A percentile compares a stretch with the other conserved stretches of the same genome.
These are phyloP conservation scores for Zopfochytrium polystomum DNA, from an alignment of 371 early-diverging fungal genomes.

Conservation along the genomic window DNA sequence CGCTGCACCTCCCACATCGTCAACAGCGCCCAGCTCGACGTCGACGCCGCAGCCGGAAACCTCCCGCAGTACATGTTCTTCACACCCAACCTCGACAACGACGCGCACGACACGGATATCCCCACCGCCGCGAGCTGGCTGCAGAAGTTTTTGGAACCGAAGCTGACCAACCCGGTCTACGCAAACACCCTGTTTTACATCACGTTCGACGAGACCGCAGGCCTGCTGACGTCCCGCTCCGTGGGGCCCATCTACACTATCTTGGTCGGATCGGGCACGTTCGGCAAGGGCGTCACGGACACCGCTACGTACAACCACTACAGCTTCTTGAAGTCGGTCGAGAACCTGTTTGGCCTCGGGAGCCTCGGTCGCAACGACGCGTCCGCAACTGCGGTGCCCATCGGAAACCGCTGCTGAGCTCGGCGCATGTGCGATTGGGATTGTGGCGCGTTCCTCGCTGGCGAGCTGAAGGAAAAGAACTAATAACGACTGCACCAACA, in stretches of 20 bases:
- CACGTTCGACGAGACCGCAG: conserved; percentile 53
- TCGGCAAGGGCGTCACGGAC: conserved; percentile 39
- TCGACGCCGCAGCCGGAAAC: conserved; percentile 43
- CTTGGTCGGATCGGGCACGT: conserved; percentile 26
- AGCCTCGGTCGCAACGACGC: conserved; percentile 26
- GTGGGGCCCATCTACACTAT: conserved; percentile 2
- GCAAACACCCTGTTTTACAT: conserved; percentile 55
- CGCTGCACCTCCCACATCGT: conserved; percentile 58
- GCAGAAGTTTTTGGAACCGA: conserved; percentile 51
- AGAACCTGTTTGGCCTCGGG: conserved; percentile 63
- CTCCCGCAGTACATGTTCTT: too few species aligned
- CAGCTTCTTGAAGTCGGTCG: too few species aligned
- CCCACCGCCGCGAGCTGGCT: conserved; percentile 56
- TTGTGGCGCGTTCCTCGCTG: too few species aligned
- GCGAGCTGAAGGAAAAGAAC: too few species aligned
- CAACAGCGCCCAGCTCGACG: conserved; percentile 48
- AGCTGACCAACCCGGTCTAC: conserved; percentile 46
- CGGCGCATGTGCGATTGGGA: too few species aligned
- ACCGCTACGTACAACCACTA: conserved; percentile 60
- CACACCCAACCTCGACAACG: conserved; percentile 53
- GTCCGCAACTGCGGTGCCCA: conserved; percentile 19
- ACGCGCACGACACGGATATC: conserved; percentile 53
- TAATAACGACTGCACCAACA: too few species aligned
- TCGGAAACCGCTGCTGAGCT: too few species aligned
- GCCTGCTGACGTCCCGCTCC: not conserved